phyloP scores from a whole-genome alignment of 371 early-diverging fungal genomes.

The Rhizopus stolonifer region DNA sequence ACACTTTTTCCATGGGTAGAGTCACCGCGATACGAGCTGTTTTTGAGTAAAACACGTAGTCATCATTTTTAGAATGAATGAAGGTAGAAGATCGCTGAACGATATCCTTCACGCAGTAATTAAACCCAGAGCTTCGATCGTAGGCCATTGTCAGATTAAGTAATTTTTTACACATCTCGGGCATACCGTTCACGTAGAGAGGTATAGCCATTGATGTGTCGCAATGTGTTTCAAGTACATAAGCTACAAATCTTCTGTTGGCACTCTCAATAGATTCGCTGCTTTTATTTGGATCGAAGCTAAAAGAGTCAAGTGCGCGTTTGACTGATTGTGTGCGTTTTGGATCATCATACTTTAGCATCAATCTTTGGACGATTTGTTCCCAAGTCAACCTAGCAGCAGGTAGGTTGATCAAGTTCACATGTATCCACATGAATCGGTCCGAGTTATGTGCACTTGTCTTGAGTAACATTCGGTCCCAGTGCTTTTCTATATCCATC shows the following conservation, averaged over 20 bases:
- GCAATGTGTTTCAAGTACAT: conserved; percentile 5
- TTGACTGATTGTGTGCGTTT: background rate
- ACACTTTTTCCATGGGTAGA: conserved; percentile 6
- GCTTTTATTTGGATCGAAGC: background rate
- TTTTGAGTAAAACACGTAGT: conserved; percentile 15
- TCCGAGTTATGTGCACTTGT: conserved; percentile 13
- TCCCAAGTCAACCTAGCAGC: conserved; percentile 7
- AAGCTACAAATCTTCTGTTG: conserved; percentile 6
- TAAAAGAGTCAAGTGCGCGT: background rate
- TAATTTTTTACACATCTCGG: background rate
- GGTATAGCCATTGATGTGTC: background rate
- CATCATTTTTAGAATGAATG: conserved; percentile 2
- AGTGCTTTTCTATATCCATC: conserved; percentile 11
- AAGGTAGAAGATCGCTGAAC: conserved; percentile 12
- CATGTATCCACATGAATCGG: conserved; percentile 18
- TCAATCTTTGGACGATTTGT: conserved; percentile 13
- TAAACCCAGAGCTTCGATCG: conserved; percentile 6
- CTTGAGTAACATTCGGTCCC: conserved; percentile 8
- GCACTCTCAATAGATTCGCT: conserved; percentile 1
- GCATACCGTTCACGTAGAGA: conserved; percentile 5
- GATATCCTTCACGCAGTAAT: conserved; percentile 8
- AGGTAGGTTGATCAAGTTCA: conserved; percentile 3
- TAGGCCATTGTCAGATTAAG: conserved; percentile 5
- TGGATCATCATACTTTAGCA: conserved; percentile 17
- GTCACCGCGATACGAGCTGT: conserved; percentile 7